Conservation (phyloP, 257 asterid genomes). For the Solanum sparsipilum region DNA sequence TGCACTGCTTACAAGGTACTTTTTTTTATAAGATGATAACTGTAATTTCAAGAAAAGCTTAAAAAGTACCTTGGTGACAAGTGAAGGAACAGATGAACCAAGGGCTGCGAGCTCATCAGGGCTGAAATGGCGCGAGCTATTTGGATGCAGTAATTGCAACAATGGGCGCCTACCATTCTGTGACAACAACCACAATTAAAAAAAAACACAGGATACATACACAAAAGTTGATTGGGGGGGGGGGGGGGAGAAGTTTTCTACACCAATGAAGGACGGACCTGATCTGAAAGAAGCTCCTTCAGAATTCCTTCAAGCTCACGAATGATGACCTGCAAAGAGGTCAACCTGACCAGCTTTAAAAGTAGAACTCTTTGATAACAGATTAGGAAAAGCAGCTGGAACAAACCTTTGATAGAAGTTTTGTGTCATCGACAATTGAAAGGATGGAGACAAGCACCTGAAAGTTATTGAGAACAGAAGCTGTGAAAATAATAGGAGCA, state of each 20-base stretch:
- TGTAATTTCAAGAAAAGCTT: background rate
- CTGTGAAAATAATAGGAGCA: background rate
- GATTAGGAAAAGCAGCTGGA: background rate
- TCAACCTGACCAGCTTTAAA: background rate
- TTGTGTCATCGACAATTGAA: conserved; percentile 90
- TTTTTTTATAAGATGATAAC: background rate
- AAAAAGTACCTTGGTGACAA: conserved; percentile 37
- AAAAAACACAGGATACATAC: background rate
- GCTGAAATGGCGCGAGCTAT: conserved; percentile 58
- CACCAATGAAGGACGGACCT: conserved; percentile 34
- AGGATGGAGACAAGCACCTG: conserved; percentile 78
- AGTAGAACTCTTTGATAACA: background rate
- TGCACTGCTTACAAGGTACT: background rate
- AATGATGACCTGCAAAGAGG: conserved; percentile 43
- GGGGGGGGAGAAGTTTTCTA: background rate
- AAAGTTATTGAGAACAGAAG: background rate
- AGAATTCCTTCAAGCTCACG: conserved; percentile 53
- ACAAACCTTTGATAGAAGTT: conserved; percentile 77
- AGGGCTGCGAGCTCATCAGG: conserved; percentile 56
- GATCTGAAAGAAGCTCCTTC: conserved; percentile 64
- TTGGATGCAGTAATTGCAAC: conserved; percentile 85
- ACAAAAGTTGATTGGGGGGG: background rate
- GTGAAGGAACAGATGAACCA: conserved; percentile 51
- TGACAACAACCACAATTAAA: background rate
- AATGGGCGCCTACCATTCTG: conserved; percentile 71